Percentiles rank a stretch among this genome's conserved stretches.
Conservation (phyloP, 768 basidiomycete species). For the Coprinellus aureogranulatus region DNA sequence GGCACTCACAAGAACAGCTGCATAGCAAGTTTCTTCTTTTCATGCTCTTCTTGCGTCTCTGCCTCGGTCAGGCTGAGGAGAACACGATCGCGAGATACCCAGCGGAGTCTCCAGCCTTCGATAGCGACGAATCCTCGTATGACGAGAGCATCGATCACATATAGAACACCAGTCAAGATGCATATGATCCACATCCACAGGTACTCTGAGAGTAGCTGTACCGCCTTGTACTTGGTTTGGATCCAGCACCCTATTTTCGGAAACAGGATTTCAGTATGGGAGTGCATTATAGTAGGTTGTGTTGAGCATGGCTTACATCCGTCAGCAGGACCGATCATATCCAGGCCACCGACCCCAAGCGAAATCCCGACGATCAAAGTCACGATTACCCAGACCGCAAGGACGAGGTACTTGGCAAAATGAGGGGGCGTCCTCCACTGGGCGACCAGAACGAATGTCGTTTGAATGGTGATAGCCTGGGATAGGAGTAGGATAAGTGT, state of each 20-base stretch:
- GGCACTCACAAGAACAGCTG: not conserved
- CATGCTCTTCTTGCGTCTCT: not conserved
- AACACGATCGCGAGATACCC: not conserved
- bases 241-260: slow-evolving; percentile 10
- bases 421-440: slow-evolving; percentile 4
- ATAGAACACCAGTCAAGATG: not conserved
- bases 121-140: not conserved
- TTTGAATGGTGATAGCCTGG: slow-evolving; percentile 9
- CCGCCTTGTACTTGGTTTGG: not conserved
- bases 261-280: not conserved
- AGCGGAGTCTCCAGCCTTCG: not conserved
- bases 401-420: slow-evolving; percentile 1
- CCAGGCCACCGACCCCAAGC: not conserved
- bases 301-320: not conserved
- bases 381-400: slow-evolving; percentile 1
- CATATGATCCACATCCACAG: slow-evolving; percentile 12
- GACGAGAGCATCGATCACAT: slow-evolving; percentile 1
- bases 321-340: slow-evolving; percentile 5
- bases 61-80: not conserved
- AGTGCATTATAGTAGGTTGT: too few relatives aligned
- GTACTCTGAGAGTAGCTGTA: slow-evolving; percentile 1
- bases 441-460: slow-evolving; percentile 4
- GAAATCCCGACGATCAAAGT: slow-evolving; percentile 1
- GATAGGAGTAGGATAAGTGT: not conserved
- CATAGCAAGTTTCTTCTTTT: not conserved